Percentiles rank a stretch among this genome's conserved stretches.
phyloP scores from a whole-genome alignment of 2,329 filamentous ascomycete genomes.

The Cephalotrichum gorgonifer region DNA sequence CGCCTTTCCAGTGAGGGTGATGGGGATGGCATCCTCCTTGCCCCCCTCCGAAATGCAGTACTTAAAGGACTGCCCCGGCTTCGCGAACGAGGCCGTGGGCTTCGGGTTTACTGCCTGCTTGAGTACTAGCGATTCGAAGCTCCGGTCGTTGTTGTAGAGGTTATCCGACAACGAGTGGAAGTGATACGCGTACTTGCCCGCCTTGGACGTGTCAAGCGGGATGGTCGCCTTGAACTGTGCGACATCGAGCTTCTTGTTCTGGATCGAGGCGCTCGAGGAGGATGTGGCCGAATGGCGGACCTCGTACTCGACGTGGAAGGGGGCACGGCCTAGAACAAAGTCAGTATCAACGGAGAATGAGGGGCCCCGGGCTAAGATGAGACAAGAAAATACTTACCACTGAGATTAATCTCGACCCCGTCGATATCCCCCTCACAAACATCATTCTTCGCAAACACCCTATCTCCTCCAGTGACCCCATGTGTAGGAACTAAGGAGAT shows the following conservation, averaged over 20 bases:
- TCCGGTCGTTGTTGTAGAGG: slow-evolving; percentile 68
- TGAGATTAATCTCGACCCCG: slow-evolving; percentile 69
- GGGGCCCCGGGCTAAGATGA: neutral
- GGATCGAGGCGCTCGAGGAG: slow-evolving; percentile 56
- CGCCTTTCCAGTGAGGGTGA: slow-evolving; percentile 70
- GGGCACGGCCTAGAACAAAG: slow-evolving; percentile 51
- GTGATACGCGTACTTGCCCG: slow-evolving; percentile 77
- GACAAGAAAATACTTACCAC: slow-evolving; percentile 50
- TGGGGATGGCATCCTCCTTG: slow-evolving; percentile 77
- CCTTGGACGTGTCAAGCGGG: slow-evolving; percentile 73
- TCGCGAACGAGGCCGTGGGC: slow-evolving; percentile 71
- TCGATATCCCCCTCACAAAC: slow-evolving; percentile 95
- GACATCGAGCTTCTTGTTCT: slow-evolving; percentile 64
- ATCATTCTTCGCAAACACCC: slow-evolving; percentile 60
- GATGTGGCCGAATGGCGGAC: slow-evolving; percentile 61
- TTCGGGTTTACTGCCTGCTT: slow-evolving; percentile 77
- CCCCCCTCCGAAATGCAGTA: slow-evolving; percentile 81
- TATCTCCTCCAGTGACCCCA: slow-evolving; percentile 40
- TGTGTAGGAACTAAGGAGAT: slow-evolving; percentile 57
- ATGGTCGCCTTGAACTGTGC: slow-evolving; percentile 68
- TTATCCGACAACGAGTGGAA: slow-evolving; percentile 77
- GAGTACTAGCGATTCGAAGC: slow-evolving; percentile 57
- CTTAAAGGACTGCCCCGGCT: slow-evolving; percentile 87
- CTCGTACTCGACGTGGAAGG: slow-evolving; percentile 76
- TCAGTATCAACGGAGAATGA: neutral